Conservation (phyloP, 352 stramenopile genomes). For the Phytophthora tubulina region DNA sequence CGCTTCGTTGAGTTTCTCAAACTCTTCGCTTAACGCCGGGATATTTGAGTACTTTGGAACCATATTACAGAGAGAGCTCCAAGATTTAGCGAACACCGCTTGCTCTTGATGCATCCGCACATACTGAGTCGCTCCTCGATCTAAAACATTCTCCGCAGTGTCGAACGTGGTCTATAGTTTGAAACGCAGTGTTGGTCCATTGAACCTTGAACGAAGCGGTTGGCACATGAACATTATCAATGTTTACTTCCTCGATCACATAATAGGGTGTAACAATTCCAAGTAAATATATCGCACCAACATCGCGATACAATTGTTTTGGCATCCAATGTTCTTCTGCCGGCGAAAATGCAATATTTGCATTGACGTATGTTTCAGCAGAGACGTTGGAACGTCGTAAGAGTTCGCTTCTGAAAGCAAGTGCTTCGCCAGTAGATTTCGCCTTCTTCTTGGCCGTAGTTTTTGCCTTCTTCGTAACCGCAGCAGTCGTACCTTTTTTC, state of each 20-base stretch:
- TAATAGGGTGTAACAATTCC: not conserved
- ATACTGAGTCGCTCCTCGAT: constrained; percentile 9
- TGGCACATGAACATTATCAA: not conserved
- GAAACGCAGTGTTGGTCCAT: constrained; percentile 13
- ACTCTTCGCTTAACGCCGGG: not conserved
- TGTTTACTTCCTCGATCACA: not conserved
- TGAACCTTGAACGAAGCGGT: not conserved
- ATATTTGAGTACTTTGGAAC: constrained; percentile 3
- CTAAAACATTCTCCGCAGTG: not conserved
- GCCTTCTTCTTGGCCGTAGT: not conserved
- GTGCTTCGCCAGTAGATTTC: not conserved
- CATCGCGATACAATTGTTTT: not conserved
- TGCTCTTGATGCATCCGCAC: not conserved
- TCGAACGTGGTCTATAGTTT: not conserved
- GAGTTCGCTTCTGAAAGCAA: not conserved
- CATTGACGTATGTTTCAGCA: not conserved
- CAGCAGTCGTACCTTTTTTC: too few relatives aligned
- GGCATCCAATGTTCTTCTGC: constrained; percentile 10
- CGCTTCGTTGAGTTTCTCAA: constrained; percentile 1
- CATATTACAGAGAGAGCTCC: constrained; percentile 3
- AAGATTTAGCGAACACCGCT: constrained; percentile 6
- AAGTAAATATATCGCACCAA: not conserved
- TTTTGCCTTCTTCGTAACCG: too few relatives aligned
- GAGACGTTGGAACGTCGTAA: not conserved
- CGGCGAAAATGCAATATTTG: constrained; percentile 5